Evolutionary conservation across 1,284 basidiomycete genomes (phyloP), one percentile per base, ranked within the genome.

Genomic region (Leccinum holopus): DNA sequence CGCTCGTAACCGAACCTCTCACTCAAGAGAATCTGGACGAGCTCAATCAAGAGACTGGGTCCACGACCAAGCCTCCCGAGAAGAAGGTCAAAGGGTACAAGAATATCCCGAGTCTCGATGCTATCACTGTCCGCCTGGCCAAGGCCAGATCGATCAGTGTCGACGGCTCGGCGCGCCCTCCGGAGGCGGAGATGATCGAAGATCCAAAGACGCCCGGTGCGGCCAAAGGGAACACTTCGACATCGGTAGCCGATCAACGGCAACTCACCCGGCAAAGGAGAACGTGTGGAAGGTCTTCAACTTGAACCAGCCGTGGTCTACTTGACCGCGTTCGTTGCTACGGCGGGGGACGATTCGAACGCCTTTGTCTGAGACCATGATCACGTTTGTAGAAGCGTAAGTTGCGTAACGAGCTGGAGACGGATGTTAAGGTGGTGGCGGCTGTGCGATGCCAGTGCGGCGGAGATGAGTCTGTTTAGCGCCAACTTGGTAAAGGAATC

Each of bases 211-310:
- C 89, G 0, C 89, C 90, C 28, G 90, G 88, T 9, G 77, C 90
- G 51, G 81, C 81, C 21, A 85, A 21, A 49, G 47, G 47, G 12
- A 49, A 49, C 47, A 49, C 21, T 18, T 47, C 44, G 18, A 21
- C 44, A 47, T 47, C 12, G 21, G 47, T 21, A 49, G 41, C 41
- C n/a, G 41, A 49, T 49, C 12, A 25, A 49, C 18, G 21, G 28
- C 52, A 53, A 53, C 25, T 53, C 28, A 89, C 88, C 77, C 77
- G 1, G 94, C 90, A 70, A 96, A 95, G 7, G 87, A 86, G 75
- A 94, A 95, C 0, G 92, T 91, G 69, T 94, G 92, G 81, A 94
- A 94, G 0, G 90, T 90, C 82, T 95, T 95, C 56, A 98, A 80
- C 28, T 30, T 30, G 6, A 30, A 39, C 95, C 95, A 98, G 25